Base-by-base conservation (phyloP, 2,329 filamentous ascomycete genomes). In the Boeremia exigua region DNA sequence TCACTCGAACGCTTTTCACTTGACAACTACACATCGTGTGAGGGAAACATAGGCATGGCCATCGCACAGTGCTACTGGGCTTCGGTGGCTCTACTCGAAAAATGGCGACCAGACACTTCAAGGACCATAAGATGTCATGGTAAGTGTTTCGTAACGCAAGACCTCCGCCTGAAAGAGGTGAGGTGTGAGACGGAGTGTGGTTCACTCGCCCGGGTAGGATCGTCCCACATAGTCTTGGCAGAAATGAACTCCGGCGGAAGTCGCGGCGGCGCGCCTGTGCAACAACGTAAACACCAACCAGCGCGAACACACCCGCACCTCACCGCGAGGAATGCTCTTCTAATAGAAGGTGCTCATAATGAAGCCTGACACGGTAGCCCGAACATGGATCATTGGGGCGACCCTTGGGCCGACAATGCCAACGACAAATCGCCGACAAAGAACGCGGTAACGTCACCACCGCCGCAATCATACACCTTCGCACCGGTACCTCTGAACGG, bases 371-470 rank as follows among this genome's bases (percentile, higher is more conserved):
- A 66, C 55, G 52, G 48, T 56, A 53, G 58, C 59, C 49, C 64
- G 63, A 75, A 58, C 53, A 77, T 77, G 74, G 74, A 77, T 69
- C 69, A 75, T 62, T 77, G 74, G 74, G 71, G 72, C 61, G 74
- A 77, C 72, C 74, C 74, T 64, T 77, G 74, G 74, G 73, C 73
- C 58, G 72, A 75, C 62, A 67, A 74, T 67, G 59, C 61, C 63
- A 59, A 62, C 53, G 54, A 55, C 54, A 59, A 59, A 45, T 60
- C 57, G 33, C 60, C 65, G 29, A 56, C 62, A 43, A 69, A 72
- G 61, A 49, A 60, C 51, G 54, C 63, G 59, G 60, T 69, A 59
- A 60, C 58, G 23, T 65, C 63, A 40, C 60, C 62, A 38, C 60
- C 48, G 28, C 63, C 62, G 14, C 54, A 57, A 17, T 54, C 62